Percentiles rank a stretch among this genome's conserved stretches.
phyloP scores from a whole-genome alignment of 2,329 filamentous ascomycete species.

The Aspergillus caelatus region DNA sequence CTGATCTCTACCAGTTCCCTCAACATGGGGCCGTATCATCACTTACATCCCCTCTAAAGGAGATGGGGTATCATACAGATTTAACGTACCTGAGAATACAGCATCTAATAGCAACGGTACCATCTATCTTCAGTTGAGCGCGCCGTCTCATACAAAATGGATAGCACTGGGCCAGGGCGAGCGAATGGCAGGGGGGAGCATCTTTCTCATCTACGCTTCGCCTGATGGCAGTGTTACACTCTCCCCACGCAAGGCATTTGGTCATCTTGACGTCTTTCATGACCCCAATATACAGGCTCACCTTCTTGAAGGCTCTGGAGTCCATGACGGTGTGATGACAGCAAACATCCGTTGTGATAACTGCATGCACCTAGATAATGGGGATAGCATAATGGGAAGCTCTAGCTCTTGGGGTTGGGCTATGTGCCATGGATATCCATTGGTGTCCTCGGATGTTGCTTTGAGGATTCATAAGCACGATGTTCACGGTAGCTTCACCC shows the following conservation, averaged over 20 bases:
- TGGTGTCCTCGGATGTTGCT: slow-evolving; percentile 51
- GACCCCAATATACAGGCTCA: slow-evolving; percentile 49
- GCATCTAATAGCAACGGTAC: slow-evolving; percentile 55
- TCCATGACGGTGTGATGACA: slow-evolving; percentile 56
- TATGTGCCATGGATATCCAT: slow-evolving; percentile 43
- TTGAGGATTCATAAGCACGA: slow-evolving; percentile 52
- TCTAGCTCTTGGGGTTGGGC: slow-evolving; percentile 34
- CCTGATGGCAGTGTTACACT: slow-evolving; percentile 60
- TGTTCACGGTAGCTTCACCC: slow-evolving; percentile 43
- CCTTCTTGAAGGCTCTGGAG: slow-evolving; percentile 62
- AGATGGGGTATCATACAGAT: slow-evolving; percentile 44
- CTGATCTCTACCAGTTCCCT: slow-evolving; percentile 16
- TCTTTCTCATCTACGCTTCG: slow-evolving; percentile 66
- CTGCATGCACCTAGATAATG: slow-evolving; percentile 26
- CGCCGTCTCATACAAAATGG: slow-evolving; percentile 49
- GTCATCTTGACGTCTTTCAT: slow-evolving; percentile 54
- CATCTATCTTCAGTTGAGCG: slow-evolving; percentile 64
- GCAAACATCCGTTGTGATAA: slow-evolving; percentile 57
- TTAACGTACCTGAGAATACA: slow-evolving; percentile 58
- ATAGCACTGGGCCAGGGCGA: slow-evolving; percentile 61
- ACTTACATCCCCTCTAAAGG: slow-evolving; percentile 24
- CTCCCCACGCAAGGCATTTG: slow-evolving; percentile 56
- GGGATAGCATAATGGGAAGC: slow-evolving; percentile 19
- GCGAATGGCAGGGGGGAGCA: slow-evolving; percentile 59
- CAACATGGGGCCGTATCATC: slow-evolving; percentile 21